A percentile compares a stretch with the other conserved stretches of the same genome.
Conservation (phyloP, 2,329 filamentous ascomycete species). For the Coniochaeta sp. region DNA sequence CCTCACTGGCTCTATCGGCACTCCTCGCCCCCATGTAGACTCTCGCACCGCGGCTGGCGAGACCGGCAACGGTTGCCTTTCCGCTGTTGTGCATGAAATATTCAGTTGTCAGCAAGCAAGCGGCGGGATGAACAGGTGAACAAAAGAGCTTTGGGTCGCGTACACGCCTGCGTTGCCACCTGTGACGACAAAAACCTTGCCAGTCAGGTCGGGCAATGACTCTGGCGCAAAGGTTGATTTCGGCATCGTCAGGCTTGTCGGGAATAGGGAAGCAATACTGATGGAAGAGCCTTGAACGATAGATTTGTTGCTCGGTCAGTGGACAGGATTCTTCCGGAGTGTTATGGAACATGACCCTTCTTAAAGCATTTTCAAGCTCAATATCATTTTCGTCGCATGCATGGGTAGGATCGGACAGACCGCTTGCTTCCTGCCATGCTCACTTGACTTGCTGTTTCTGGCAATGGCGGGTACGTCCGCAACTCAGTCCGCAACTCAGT, state of each 20-base stretch:
- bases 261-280: too few relatives aligned
- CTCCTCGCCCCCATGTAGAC: slow-evolving; percentile 32
- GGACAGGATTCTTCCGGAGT: too few relatives aligned
- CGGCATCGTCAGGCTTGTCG: slow-evolving; percentile 6
- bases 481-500: too few relatives aligned
- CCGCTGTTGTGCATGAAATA: slow-evolving; percentile 14
- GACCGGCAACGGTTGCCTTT: slow-evolving; percentile 25
- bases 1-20: slow-evolving; percentile 19
- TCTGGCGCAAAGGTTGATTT: slow-evolving; percentile 25
- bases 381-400: too few relatives aligned
- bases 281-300: too few relatives aligned
- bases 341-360: too few relatives aligned
- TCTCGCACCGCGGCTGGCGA: slow-evolving; percentile 27
- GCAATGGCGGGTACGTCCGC: too few relatives aligned
- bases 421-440: too few relatives aligned
- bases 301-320: too few relatives aligned
- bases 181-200: slow-evolving; percentile 34
- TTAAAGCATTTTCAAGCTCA: too few relatives aligned
- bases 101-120: not conserved
- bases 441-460: too few relatives aligned
- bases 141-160: not conserved
- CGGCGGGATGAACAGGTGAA: not conserved
- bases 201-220: slow-evolving; percentile 30
- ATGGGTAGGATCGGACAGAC: too few relatives aligned
- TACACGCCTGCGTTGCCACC: slow-evolving; percentile 26